Percentiles rank a stretch among this genome's conserved stretches.
Conservation (phyloP, 148 eudicot genomes). For the Vaccinium darrowii region DNA sequence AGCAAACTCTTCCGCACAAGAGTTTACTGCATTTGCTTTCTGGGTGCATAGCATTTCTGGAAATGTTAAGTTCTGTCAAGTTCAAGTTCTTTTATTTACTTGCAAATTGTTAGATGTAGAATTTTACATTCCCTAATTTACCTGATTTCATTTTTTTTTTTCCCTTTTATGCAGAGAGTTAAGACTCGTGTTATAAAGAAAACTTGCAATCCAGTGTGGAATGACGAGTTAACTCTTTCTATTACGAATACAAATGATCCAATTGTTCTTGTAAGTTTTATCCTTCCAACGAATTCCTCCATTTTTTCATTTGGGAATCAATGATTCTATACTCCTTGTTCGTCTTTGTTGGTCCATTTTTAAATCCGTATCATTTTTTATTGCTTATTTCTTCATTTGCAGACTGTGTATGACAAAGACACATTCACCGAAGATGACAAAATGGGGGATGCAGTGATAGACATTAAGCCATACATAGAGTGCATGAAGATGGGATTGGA, state of each 20-base stretch:
- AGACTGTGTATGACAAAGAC: constrained; percentile 49
- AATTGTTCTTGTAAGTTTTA: constrained; percentile 41
- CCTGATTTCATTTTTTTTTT: background rate
- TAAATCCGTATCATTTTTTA: background rate
- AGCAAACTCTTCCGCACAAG: background rate
- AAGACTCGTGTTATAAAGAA: constrained; percentile 40
- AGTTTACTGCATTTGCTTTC: background rate
- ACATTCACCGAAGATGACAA: constrained; percentile 42
- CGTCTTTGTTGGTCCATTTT: too few species aligned
- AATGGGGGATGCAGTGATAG: constrained; percentile 46
- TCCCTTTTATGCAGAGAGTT: constrained; percentile 29
- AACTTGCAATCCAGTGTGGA: constrained; percentile 48
- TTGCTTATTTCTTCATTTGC: background rate
- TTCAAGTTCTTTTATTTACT: background rate
- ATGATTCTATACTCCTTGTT: background rate
- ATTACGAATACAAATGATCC: constrained; percentile 37
- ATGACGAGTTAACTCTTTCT: constrained; percentile 44
- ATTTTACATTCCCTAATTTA: background rate
- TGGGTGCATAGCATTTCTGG: background rate
- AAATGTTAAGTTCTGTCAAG: background rate
- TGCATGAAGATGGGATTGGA: constrained; percentile 40
- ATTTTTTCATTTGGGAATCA: background rate
- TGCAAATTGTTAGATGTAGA: background rate
- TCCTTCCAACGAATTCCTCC: background rate
- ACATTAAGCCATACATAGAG: constrained; percentile 30